phyloP scores from a whole-genome alignment of 2,329 filamentous ascomycete species.

The Aureobasidium pullulans region DNA sequence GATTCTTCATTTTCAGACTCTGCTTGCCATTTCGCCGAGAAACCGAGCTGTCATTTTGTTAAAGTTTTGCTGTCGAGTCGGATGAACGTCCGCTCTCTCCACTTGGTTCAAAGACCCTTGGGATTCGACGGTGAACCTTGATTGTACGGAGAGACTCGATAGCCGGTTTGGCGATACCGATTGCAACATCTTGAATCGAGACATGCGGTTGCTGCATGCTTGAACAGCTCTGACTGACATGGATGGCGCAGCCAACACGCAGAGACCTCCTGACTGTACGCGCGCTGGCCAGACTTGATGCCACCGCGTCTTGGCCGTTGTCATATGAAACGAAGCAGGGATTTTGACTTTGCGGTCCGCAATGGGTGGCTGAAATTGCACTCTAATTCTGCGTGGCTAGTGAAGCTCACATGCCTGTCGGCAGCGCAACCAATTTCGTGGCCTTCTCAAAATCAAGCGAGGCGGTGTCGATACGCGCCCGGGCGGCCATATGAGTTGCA shows the following conservation, averaged over 20 bases:
- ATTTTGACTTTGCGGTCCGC: conserved; percentile 1
- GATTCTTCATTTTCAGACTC: not conserved
- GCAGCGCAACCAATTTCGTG: not conserved
- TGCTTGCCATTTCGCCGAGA: not conserved
- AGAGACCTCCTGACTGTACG: too few species aligned
- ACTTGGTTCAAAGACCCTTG: not conserved
- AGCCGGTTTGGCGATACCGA: too few species aligned
- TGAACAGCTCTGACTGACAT: too few species aligned
- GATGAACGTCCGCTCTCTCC: not conserved
- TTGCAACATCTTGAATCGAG: too few species aligned
- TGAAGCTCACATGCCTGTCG: too few species aligned
- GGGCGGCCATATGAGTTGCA: not conserved
- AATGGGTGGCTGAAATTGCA: not conserved
- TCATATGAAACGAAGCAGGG: conserved; percentile 3
- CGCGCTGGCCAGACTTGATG: not conserved
- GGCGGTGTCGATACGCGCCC: not conserved
- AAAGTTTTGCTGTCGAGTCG: not conserved
- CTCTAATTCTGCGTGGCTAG: not conserved
- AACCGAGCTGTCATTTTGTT: not conserved
- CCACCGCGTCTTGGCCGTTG: not conserved
- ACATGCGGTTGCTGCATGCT: not conserved
- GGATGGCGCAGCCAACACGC: too few species aligned
- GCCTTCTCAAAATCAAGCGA: not conserved
- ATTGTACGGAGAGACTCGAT: not conserved
- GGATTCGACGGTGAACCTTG: not conserved